Evolutionary conservation across 2,329 filamentous ascomycete species (phyloP), one percentile per base, ranked within the genome.

Genomic region (Ophiosphaerella narmari): DNA sequence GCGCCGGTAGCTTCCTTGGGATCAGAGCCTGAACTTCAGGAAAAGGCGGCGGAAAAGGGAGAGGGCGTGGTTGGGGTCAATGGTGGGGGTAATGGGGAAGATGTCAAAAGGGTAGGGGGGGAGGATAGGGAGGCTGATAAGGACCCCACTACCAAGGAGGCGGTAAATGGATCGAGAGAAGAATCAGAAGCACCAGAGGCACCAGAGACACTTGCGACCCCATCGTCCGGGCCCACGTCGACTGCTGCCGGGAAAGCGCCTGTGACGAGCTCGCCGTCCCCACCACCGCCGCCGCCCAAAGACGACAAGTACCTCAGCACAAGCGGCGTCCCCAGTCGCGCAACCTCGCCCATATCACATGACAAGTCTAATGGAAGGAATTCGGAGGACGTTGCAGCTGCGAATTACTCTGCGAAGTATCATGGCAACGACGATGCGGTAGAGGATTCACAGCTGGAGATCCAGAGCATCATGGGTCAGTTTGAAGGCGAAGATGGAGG

Each of bases 391-490:
- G 63, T 62, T 12, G 71, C 66, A 12, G 67, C 59, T n/a, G 63
- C 63, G 32, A 64, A 61, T 39, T 68, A 71, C 52, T 82, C 84
- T 18, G 86, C 91, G 43, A 72, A 70, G 16, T 66, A 72, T 11
- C 63, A 73, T 36, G 70, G 67, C 5, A 55, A 54, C 1, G 65
- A 66, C 1, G 74, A 76, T 37, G 57, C 60, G 4, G 70, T 67
- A 40, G 83, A 83, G 43, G 85, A 85, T 43, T 90, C 89, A 1
- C 84, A 85, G 51, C 87, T 88, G 5, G 94, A 99, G 76, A 97
- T 99, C 52, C 90, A 97, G 74, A 96, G 84, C 69, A 97, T 99
- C 71, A 97, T 99, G 90, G 90, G 91, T 55, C 94, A 97, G 74
- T 97, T 97, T 63, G 87, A 88, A 61, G 86, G 90, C 66, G 85